These are phyloP conservation scores for Ogataea nakhonphanomensis DNA, from an alignment of 805 yeast genomes.

Conservation along the genomic window DNA sequence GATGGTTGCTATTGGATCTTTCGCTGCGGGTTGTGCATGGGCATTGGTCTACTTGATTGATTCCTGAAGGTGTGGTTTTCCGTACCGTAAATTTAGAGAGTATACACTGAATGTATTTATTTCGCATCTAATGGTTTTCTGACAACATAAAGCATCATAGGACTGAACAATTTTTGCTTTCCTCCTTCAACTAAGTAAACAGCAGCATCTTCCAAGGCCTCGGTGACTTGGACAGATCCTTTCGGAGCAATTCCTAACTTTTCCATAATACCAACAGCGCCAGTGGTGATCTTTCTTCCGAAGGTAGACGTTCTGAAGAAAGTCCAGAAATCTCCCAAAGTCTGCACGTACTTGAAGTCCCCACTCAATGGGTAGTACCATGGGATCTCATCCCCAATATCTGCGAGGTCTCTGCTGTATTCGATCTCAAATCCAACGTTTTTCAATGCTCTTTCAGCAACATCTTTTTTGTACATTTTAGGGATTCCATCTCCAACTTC, in stretches of 20 bases:
- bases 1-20: constrained; percentile 94
- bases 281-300: constrained; percentile 85
- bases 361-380: constrained; percentile 98
- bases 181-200: constrained; percentile 94
- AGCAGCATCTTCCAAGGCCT: constrained; percentile 95
- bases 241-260: constrained; percentile 84
- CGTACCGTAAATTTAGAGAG: neutral
- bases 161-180: constrained; percentile 83
- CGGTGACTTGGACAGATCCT: constrained; percentile 86
- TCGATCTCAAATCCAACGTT: constrained; percentile 83
- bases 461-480: constrained; percentile 83
- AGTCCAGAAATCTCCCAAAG: constrained; percentile 72
- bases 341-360: constrained; percentile 84
- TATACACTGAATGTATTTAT: constrained; percentile 5
- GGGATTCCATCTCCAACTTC: constrained; percentile 99
- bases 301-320: constrained; percentile 81
- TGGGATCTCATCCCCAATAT: constrained; percentile 76
- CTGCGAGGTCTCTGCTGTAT: constrained; percentile 79
- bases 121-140: constrained; percentile 61
- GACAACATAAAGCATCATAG: constrained; percentile 92
- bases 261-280: constrained; percentile 78
- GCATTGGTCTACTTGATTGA: constrained; percentile 78
- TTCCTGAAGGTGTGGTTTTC: neutral
- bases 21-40: constrained; percentile 98
- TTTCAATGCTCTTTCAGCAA: constrained; percentile 83